Conservation (phyloP, 2,329 filamentous ascomycete genomes). For the Fusarium pseudocircinatum region DNA sequence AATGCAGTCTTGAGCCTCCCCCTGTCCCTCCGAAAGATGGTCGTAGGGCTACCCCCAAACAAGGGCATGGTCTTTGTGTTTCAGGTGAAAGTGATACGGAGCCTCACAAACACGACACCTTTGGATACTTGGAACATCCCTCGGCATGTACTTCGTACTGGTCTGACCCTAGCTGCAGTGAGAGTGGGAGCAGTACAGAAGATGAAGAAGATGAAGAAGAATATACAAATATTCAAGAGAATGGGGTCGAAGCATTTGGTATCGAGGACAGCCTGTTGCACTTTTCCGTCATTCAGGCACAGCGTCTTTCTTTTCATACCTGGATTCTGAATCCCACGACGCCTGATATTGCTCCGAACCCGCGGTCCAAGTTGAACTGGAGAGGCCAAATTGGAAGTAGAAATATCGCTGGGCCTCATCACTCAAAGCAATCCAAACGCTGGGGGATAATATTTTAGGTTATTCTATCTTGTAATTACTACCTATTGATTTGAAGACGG, state of each 20-base stretch:
- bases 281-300: not conserved
- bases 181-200: not conserved
- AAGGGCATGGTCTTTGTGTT: not conserved
- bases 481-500: not conserved
- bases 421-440: not conserved
- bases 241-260: not conserved
- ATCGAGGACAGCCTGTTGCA: not conserved
- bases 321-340: not conserved
- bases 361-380: not conserved
- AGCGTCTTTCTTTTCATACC: not conserved
- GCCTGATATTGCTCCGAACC: not conserved
- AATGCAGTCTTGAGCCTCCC: not conserved
- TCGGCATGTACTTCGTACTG: not conserved
- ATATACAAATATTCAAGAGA: not conserved
- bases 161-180: not conserved
- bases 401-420: not conserved
- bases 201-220: not conserved
- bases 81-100: not conserved
- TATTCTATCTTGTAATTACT: rapidly evolving
- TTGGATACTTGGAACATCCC: not conserved
- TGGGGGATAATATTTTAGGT: not conserved
- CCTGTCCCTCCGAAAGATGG: not conserved
- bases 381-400: not conserved
- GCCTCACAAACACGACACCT: not conserved
- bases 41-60: not conserved